Conservation (phyloP, 2,329 filamentous ascomycete genomes). For the Hypoxylon sp. region DNA sequence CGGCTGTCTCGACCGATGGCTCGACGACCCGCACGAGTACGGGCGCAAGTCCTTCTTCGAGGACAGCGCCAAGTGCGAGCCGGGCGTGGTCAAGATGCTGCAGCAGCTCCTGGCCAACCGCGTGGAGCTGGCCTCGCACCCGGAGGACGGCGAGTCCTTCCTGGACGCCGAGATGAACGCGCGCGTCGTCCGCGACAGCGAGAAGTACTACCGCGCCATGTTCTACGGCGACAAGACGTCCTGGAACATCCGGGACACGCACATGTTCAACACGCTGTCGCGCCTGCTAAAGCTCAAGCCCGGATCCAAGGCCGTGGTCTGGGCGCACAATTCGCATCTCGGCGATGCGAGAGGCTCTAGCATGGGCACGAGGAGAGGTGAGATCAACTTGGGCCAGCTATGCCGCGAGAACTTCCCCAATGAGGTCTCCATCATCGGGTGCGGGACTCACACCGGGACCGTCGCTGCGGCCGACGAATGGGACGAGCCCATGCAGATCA, state of each 20-base stretch:
- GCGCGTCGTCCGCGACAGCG: constrained; percentile 60
- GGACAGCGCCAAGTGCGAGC: constrained; percentile 61
- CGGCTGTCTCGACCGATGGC: constrained; percentile 61
- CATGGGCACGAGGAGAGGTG: constrained; percentile 59
- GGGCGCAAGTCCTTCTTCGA: constrained; percentile 56
- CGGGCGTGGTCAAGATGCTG: constrained; percentile 59
- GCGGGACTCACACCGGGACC: constrained; percentile 63
- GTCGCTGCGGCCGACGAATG: constrained; percentile 65
- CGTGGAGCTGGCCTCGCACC: constrained; percentile 55
- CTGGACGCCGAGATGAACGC: constrained; percentile 65
- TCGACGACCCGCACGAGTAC: constrained; percentile 62
- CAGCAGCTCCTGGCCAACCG: constrained; percentile 57
- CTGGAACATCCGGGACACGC: constrained; percentile 65
- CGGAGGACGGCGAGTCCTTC: constrained; percentile 60
- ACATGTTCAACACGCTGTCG: constrained; percentile 63
- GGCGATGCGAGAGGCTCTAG: constrained; percentile 66
- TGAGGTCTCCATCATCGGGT: constrained; percentile 52
- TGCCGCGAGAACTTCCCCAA: constrained; percentile 49
- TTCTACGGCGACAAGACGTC: constrained; percentile 62
- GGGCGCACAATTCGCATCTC: constrained; percentile 66
- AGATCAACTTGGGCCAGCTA: constrained; percentile 67
- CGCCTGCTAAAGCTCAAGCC: constrained; percentile 58
- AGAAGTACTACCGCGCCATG: constrained; percentile 65
- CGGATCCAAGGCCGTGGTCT: constrained; percentile 62
- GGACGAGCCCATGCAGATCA: constrained; percentile 64